Base-by-base conservation (phyloP, 352 stramenopile species). In the Thalassiosira delicatula region DNA sequence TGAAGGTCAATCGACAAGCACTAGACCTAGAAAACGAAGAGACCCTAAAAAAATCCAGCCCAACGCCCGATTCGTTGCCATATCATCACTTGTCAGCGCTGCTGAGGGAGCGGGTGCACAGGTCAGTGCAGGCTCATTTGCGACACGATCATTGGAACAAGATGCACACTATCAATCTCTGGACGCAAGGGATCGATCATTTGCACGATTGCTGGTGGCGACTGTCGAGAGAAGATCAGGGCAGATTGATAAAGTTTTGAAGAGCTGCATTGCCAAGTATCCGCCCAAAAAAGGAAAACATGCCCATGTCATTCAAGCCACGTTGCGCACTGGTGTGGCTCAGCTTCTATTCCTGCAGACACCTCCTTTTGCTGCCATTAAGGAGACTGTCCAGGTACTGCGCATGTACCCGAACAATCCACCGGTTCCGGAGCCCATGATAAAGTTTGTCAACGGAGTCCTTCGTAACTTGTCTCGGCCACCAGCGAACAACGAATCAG, bases 381-480 rank as follows among this genome's bases (percentile, higher is more conserved):
- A 89, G 65, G 84, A 92, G 78, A 94, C 88, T 12, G 89, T 94
- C 2, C 72, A 93, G 65, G 79, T 93, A 12, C 61, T 92, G 25
- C 72, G 87, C 29, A 85, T 81, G 30, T 33, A 84, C 75, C 79
- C 40, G 7, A 81, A 70, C 9, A 69, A 51, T 21, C 25, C 30
- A 23, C 65, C 54, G 54, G 71, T 86, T 63, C 77, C 83, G 23
- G 79, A 94, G 71, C 37, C 80, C 32, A 87, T 89, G 61, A 91
- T 92, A 17, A 92, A 89, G 40, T 92, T 92, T 87, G 90, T 89
- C 0, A 94, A 94, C 85, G 90, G 88, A 29, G 76, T 93, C 9
- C 63, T 94, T 11, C 75, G 90, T 65, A 85, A 84, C 29, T 67
- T 94, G 17, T 83, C 84, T 33, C 61, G 76, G 62, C 67, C 63